Conservation (phyloP, 176 grass and related monocot species). For the Ampelocalamus luodianensis region DNA sequence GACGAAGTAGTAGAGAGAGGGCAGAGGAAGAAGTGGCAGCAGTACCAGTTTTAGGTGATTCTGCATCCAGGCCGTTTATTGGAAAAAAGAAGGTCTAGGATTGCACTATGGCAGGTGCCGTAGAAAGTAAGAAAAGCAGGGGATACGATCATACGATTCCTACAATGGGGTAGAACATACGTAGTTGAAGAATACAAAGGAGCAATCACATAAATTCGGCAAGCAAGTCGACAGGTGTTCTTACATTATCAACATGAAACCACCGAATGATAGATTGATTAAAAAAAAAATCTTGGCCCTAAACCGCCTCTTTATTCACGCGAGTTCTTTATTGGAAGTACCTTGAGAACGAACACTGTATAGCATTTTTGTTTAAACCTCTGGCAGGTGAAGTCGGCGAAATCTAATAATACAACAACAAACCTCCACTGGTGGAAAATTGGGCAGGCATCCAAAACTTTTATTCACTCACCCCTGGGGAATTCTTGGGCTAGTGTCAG, state of each 20-base stretch:
- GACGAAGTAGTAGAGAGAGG: no score
- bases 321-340: not conserved
- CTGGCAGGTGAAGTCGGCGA: not conserved
- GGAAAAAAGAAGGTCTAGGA: no score
- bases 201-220: not conserved
- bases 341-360: slow-evolving; percentile 9
- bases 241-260: not conserved
- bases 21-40: no score
- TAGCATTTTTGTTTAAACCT: not conserved
- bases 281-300: no score
- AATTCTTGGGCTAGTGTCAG: slow-evolving; percentile 22
- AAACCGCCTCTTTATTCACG: not conserved
- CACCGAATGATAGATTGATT: not conserved
- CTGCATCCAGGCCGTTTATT: no score
- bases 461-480: slow-evolving; percentile 19
- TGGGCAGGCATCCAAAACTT: slow-evolving; percentile 9
- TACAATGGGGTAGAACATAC: no score
- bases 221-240: not conserved
- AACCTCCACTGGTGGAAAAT: slow-evolving; percentile 34
- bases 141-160: no score
- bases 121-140: no score
- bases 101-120: no score
- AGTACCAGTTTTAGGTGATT: no score
- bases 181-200: not conserved
- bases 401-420: slow-evolving; percentile 38